These are phyloP conservation scores for Glebionis coronaria DNA, from an alignment of 129 eudicot genomes.

Conservation along the genomic window DNA sequence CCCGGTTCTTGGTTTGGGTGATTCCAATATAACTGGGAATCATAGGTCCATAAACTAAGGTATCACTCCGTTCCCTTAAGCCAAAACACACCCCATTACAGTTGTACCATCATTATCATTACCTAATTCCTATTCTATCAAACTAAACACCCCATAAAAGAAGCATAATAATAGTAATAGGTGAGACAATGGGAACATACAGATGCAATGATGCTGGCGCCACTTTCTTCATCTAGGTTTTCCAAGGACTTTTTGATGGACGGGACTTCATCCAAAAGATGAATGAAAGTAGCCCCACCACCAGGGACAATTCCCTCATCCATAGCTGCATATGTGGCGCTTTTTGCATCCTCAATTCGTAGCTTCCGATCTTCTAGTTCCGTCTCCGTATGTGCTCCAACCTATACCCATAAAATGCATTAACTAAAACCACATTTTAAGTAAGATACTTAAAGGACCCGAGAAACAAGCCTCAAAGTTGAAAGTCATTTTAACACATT, in stretches of 20 bases:
- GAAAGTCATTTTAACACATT: conserved; percentile 4
- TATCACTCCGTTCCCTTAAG: too few species aligned
- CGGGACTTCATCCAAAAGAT: conserved; percentile 72
- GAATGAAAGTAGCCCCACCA: conserved; percentile 88
- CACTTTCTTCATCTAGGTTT: conserved; percentile 75
- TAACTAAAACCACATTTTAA: not conserved
- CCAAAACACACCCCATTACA: too few species aligned
- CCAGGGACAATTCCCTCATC: conserved; percentile 95
- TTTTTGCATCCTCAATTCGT: conserved; percentile 85
- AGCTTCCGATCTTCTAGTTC: conserved; percentile 92
- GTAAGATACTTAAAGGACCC: not conserved
- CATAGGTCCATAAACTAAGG: too few species aligned
- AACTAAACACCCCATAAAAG: not conserved
- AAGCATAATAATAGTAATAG: not conserved
- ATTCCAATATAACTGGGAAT: too few species aligned
- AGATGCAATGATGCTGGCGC: conserved; percentile 69
- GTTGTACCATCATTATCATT: not conserved
- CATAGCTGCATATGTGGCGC: conserved; percentile 92
- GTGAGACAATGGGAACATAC: conserved; percentile 36
- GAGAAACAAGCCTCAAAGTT: not conserved
- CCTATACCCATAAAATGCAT: conserved; percentile 35
- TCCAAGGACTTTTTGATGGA: conserved; percentile 37
- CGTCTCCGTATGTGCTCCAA: conserved; percentile 85
- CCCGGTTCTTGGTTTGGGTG: too few species aligned
- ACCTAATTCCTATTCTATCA: not conserved